Base-by-base conservation (phyloP, 352 stramenopile genomes). In the Pythium sukuiense region DNA sequence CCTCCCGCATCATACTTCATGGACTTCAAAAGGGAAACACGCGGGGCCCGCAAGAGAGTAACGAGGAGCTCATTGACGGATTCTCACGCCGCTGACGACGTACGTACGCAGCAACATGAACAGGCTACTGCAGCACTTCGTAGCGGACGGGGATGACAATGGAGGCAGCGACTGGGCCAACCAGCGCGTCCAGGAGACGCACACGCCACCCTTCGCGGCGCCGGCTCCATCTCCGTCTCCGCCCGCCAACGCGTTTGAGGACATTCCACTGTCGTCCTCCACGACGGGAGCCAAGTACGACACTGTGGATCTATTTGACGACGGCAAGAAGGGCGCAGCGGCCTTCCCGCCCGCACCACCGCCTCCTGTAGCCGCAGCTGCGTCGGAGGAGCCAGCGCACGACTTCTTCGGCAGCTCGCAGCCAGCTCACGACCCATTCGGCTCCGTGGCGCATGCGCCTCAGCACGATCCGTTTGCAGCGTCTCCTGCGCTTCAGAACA, bases 121-220 rank as follows among this genome's bases (percentile, higher is more conserved):
- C 63, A 69, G 80, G 13, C 67, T 89, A 60, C 73, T 89, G 26
- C 80, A 89, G 80, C 76, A 73, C 61, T 89, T 87, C 65, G 76
- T 85, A 53, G 77, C 64, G 41, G 67, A 73, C 55, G 7, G 41
- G 43, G 48, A 65, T 14, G 49, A 12, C 27, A 48, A 20, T 11
- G 55, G 53, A 41, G 64, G 58, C 18, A 37, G 48, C 6, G 65
- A 72, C 65, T 72, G 65, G 65, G 53, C 54, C 3, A 72, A 45
- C 26, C 67, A 68, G 48, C 58, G 67, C 27, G 66, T 49, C 33
- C 41, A 71, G 27, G 63, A 76, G 9, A 24, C 59, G 35, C 48
- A 35, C 14, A n/a, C 35, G 14, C 52, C 60, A 37, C 14, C 59
- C 55, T 20, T n/a, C 65, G 14, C 46, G 46, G 33, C 35, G 37